Evolutionary conservation across 2,329 filamentous ascomycete genomes (phyloP), one percentile per base, ranked within the genome.

Genomic region (Bipolaris victoriae): DNA sequence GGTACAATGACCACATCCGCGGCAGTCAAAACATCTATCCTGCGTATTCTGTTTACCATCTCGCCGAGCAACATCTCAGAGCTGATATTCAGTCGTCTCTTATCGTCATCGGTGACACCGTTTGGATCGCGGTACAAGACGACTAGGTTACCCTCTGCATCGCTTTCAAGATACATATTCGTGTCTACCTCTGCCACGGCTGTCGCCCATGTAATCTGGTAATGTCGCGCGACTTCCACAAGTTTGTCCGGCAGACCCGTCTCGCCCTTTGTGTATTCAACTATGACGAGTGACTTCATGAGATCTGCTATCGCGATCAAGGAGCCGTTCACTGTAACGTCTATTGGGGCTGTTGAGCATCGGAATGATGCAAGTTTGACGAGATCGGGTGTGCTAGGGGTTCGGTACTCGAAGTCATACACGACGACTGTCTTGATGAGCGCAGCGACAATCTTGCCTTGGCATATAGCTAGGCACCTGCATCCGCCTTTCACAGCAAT

Each of bases 31-130:
- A 96, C 86, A 52, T 88, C 82, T 16, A 98, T 85, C 26, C 86
- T 86, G 20, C 89, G 85, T 53, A 98, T 96, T 31, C 87, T 85
- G 72, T 99, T 99, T 53, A 98, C 91, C 85, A 95, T 92, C 75
- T 99, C 94, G 1, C 95, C 93, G 9, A 99, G 81, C 43, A 89
- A 87, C 61, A 98, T 86, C 76, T 97, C 93, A 58, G 90, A 89
- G 0, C 86, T 91, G 5, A 92, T 82, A 40, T 91, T 84, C 63
- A 98, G 78, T 26, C 87, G 83, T 48, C 84, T 84, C 58, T 83
- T 85, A 66, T 97, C 92, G 50, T 95, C 88, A 1, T 85, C 83
- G 0, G 88, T 92, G 1, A 92, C 88, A 0, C 90, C 91, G 2
- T 88, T 82, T 2, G 80, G 69, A 65, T 97, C 93, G 36, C 88